phyloP scores from a whole-genome alignment of 805 yeast genomes.

The Myxozyma sirexii region DNA sequence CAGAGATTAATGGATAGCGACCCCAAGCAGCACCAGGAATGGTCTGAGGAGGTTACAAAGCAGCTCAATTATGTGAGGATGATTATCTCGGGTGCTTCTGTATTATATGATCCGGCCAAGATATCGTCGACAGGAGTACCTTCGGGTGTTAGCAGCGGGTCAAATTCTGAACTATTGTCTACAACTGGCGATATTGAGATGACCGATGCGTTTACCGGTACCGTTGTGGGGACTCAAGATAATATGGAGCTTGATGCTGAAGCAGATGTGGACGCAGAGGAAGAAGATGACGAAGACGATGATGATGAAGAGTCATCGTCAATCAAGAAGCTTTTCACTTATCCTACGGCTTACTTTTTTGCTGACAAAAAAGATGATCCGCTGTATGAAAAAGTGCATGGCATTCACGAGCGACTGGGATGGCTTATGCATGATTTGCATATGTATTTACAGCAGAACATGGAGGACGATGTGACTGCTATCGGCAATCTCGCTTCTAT shows the following conservation, averaged over 20 bases:
- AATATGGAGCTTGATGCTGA: constrained; percentile 37
- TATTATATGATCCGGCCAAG: constrained; percentile 68
- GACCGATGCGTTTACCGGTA: constrained; percentile 1
- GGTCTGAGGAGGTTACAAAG: constrained; percentile 57
- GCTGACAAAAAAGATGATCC: constrained; percentile 51
- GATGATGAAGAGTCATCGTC: constrained; percentile 39
- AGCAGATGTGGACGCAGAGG: constrained; percentile 13
- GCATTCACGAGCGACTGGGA: constrained; percentile 62
- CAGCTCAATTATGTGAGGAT: constrained; percentile 61
- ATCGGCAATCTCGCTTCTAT: constrained; percentile 65
- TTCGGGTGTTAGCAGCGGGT: not conserved
- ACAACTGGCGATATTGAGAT: constrained; percentile 39
- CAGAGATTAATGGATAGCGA: constrained; percentile 45
- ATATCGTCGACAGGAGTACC: not conserved
- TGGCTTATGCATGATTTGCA: constrained; percentile 62
- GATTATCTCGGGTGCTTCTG: constrained; percentile 68
- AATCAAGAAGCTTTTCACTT: constrained; percentile 59
- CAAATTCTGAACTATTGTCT: not conserved
- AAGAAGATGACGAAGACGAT: constrained; percentile 32
- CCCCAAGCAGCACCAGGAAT: constrained; percentile 17
- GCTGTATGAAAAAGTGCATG: constrained; percentile 58
- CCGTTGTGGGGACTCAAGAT: constrained; percentile 19
- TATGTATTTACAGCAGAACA: constrained; percentile 50
- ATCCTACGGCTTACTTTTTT: constrained; percentile 66
- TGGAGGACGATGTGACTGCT: constrained; percentile 65